These are phyloP conservation scores for Penicillium coprophilum DNA, from an alignment of 495 filamentous ascomycete genomes.

Conservation along the genomic window DNA sequence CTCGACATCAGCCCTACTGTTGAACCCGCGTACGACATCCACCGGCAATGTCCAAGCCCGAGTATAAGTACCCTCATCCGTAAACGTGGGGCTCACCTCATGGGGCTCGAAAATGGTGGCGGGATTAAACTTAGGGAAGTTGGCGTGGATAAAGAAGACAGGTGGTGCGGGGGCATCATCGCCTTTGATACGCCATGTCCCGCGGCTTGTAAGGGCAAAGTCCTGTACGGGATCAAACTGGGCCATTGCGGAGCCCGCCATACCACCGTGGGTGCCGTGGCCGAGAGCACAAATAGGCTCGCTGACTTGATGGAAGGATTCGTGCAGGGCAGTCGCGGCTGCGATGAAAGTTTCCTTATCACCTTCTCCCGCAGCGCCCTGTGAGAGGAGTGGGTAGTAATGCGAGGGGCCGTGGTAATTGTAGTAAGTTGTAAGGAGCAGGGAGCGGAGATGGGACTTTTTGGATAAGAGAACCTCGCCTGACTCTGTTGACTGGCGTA, in stretches of 20 bases:
- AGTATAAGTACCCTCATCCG: slow-evolving; percentile 38
- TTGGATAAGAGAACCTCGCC: slow-evolving; percentile 52
- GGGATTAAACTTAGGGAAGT: slow-evolving; percentile 49
- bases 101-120: slow-evolving; percentile 40
- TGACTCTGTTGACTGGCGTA: slow-evolving; percentile 43
- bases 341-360: slow-evolving; percentile 58
- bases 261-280: slow-evolving; percentile 29
- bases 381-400: slow-evolving; percentile 52
- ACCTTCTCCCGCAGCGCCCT: slow-evolving; percentile 51
- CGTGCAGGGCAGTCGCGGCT: slow-evolving; percentile 42
- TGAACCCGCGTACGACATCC: slow-evolving; percentile 37
- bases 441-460: slow-evolving; percentile 37
- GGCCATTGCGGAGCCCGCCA: slow-evolving; percentile 40
- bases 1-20: slow-evolving; percentile 45
- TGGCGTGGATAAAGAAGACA: slow-evolving; percentile 49
- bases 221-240: slow-evolving; percentile 42
- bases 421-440: slow-evolving; percentile 55
- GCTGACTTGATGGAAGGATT: slow-evolving; percentile 44
- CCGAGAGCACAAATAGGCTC: slow-evolving; percentile 31
- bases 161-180: slow-evolving; percentile 17
- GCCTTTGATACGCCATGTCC: slow-evolving; percentile 21
- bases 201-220: slow-evolving; percentile 21
- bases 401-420: slow-evolving; percentile 51
- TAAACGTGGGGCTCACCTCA: slow-evolving; percentile 35
- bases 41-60: slow-evolving; percentile 47